phyloP scores from a whole-genome alignment of 441 rosid species.

The Pelargonium cotyledonis region DNA sequence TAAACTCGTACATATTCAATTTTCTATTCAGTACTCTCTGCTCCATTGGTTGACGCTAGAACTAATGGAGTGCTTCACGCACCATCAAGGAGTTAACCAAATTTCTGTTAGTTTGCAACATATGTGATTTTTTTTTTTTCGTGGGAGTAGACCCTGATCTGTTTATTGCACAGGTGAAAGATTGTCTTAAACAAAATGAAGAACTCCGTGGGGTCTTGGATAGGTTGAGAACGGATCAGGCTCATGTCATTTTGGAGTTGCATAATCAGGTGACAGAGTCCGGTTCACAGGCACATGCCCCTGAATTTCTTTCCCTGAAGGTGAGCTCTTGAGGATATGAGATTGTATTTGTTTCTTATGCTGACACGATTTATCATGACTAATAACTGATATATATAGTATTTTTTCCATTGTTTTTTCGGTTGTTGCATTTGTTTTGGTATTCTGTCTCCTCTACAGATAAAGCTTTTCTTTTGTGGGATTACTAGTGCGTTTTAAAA shows the following conservation, averaged over 20 bases:
- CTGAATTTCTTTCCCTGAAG: constrained; percentile 62
- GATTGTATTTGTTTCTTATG: background rate
- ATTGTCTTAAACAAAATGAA: constrained; percentile 77
- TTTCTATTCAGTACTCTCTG: background rate
- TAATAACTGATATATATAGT: background rate
- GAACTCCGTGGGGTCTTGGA: constrained; percentile 63
- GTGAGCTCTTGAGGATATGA: constrained; percentile 30
- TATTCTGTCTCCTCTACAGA: background rate
- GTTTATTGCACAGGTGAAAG: constrained; percentile 50
- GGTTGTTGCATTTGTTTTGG: background rate
- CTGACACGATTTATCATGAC: background rate
- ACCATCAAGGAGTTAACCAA: background rate
- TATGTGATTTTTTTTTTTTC: background rate
- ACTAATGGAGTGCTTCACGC: background rate
- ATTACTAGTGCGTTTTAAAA: background rate
- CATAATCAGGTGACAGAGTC: constrained; percentile 24
- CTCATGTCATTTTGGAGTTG: constrained; percentile 8
- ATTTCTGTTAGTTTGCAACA: background rate
- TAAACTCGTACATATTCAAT: background rate
- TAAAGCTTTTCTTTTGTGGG: background rate
- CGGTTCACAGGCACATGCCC: constrained; percentile 33
- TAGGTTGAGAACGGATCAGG: constrained; percentile 68
- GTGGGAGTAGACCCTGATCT: background rate
- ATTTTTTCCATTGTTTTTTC: too few species aligned
- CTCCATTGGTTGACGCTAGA: background rate